Evolutionary conservation across 2,329 filamentous ascomycete genomes (phyloP).

Genomic region (Clarireedia homoeocarpa): DNA sequence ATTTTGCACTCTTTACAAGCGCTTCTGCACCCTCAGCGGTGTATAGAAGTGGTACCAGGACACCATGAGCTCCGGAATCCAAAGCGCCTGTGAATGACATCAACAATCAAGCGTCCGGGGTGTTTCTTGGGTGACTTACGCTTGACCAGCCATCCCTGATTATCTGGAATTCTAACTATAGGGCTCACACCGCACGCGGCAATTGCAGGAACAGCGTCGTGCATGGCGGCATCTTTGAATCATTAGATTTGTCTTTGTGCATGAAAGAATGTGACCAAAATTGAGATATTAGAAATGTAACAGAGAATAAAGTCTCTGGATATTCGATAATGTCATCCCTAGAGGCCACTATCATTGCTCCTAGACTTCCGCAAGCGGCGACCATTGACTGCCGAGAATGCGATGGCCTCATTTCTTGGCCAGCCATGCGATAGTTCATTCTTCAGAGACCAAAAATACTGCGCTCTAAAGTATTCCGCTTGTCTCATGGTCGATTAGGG

Average conservation of each 20-base stretch:
- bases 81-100: slow-evolving; percentile 38
- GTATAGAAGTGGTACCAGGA: slow-evolving; percentile 47
- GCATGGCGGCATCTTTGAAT: slow-evolving; percentile 43
- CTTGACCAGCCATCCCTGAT: slow-evolving; percentile 49
- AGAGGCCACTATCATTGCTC: no score
- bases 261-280: no score
- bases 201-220: slow-evolving; percentile 49
- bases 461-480: no score
- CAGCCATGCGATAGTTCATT: no score
- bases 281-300: no score
- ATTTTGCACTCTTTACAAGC: slow-evolving; percentile 46
- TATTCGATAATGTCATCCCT: no score
- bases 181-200: slow-evolving; percentile 47
- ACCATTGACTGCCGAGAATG: no score
- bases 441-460: no score
- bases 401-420: no score
- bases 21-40: slow-evolving; percentile 44
- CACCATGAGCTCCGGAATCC: slow-evolving; percentile 49
- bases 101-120: neutral
- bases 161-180: slow-evolving; percentile 49
- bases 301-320: no score
- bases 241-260: neutral
- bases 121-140: slow-evolving; percentile 31
- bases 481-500: no score
- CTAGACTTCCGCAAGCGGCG: no score